Conservation (phyloP, 495 filamentous ascomycete genomes). For the Cercophora newfieldiana region DNA sequence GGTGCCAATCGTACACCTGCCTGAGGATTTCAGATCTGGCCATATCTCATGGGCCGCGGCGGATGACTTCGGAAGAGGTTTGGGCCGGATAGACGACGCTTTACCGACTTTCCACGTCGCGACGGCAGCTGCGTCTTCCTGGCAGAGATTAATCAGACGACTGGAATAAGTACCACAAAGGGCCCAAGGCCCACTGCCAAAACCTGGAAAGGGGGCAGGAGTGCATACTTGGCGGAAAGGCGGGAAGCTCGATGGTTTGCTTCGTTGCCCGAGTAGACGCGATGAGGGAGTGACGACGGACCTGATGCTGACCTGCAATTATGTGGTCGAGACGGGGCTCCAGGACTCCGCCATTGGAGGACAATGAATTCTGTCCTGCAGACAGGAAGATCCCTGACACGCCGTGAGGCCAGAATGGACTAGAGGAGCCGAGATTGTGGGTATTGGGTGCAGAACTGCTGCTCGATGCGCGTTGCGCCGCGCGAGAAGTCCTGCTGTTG, state of each 20-base stretch:
- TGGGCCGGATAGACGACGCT: not conserved
- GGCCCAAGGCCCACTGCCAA: not conserved
- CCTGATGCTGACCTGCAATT: not conserved
- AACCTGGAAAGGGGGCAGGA: conserved; percentile 1
- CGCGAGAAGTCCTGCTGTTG: not conserved
- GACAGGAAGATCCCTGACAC: conserved; percentile 9
- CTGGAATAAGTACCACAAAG: not conserved
- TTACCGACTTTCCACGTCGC: conserved; percentile 12
- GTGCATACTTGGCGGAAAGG: conserved; percentile 1
- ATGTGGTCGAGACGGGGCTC: not conserved
- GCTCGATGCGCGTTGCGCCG: not conserved
- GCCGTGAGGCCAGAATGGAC: conserved; percentile 3
- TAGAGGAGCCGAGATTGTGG: conserved; percentile 12
- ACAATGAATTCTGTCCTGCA: not conserved
- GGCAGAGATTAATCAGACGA: conserved; percentile 7
- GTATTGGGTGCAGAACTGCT: not conserved
- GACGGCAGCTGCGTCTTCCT: not conserved
- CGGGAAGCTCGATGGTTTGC: not conserved
- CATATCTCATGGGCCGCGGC: not conserved
- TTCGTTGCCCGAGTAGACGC: not conserved
- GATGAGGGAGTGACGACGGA: not conserved
- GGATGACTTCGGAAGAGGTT: conserved; percentile 10
- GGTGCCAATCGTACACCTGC: not conserved
- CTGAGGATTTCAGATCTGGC: not conserved
- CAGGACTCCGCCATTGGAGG: conserved; percentile 16